Evolutionary conservation across 108 stramenopile species (phyloP).

Genomic region (Nitzschia sp.): DNA sequence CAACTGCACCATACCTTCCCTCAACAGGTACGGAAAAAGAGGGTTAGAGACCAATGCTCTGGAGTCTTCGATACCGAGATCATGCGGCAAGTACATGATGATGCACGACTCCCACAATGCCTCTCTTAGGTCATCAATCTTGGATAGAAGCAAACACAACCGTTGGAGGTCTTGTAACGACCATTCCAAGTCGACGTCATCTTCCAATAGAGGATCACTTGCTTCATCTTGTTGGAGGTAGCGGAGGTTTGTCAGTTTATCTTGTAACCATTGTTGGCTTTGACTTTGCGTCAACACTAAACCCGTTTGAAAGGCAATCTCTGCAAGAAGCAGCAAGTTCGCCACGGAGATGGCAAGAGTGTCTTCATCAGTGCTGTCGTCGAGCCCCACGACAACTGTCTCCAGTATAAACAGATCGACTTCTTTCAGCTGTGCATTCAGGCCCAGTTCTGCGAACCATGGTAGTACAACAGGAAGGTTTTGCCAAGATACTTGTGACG

Average conservation of each 20-base stretch:
- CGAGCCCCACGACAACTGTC: constrained; percentile 1
- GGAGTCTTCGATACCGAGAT: constrained; percentile 29
- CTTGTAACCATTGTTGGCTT: constrained; percentile 8
- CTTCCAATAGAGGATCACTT: background rate
- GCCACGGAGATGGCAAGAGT: background rate
- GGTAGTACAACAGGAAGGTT: constrained; percentile 18
- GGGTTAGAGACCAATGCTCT: constrained; percentile 10
- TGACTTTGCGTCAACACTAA: constrained; percentile 15
- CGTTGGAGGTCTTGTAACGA: constrained; percentile 20
- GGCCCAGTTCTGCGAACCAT: constrained; percentile 27
- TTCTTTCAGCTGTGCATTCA: constrained; percentile 8
- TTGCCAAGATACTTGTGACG: constrained; percentile 13
- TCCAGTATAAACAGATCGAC: constrained; percentile 22
- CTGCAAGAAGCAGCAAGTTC: constrained; percentile 15
- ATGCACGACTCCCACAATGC: constrained; percentile 29
- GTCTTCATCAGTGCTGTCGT: background rate
- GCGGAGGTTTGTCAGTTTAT: constrained; percentile 13
- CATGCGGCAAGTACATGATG: constrained; percentile 34
- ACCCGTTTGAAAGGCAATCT: constrained; percentile 23
- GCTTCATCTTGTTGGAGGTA: background rate
- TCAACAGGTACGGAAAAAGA: constrained; percentile 32
- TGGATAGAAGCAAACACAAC: constrained; percentile 8
- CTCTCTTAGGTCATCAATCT: constrained; percentile 22
- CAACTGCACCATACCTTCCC: constrained; percentile 39
- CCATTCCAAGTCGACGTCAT: constrained; percentile 27